Percentiles rank a stretch among this genome's conserved stretches.
These are phyloP conservation scores for Diaporthe humulicola DNA, from an alignment of 2,329 filamentous ascomycete genomes.

Conservation along the genomic window DNA sequence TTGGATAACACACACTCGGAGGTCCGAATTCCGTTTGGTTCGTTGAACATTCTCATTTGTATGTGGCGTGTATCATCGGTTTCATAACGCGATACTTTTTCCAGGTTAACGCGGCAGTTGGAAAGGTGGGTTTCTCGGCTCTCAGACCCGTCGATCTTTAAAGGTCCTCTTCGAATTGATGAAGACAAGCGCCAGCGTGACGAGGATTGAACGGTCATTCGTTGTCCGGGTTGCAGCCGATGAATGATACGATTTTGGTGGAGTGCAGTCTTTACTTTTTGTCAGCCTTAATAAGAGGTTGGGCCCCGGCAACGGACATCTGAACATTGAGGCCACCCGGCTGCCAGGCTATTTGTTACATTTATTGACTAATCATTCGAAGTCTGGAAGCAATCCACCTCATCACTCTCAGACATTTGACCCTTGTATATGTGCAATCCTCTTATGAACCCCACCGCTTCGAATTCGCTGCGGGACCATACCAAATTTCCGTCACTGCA, in stretches of 20 bases:
- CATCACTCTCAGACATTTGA: not conserved
- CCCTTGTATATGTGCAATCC: not conserved
- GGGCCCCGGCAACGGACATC: not conserved
- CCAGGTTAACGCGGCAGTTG: constrained; percentile 4
- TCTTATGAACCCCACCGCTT: not conserved
- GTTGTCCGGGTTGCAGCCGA: not conserved
- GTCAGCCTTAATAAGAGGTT: not conserved
- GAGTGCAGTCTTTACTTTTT: not conserved
- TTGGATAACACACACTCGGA: not conserved
- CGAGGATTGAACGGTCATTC: not conserved
- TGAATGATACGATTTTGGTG: not conserved
- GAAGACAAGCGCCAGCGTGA: not conserved
- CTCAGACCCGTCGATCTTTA: not conserved
- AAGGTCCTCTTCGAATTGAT: not conserved
- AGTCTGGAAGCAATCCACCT: not conserved
- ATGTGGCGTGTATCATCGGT: constrained; percentile 10
- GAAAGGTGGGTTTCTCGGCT: not conserved
- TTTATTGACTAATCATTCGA: not conserved
- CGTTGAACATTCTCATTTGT: not conserved
- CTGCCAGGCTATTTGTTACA: not conserved
- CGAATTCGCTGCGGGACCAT: not conserved
- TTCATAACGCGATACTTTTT: not conserved
- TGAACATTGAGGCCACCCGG: not conserved
- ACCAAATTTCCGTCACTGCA: not conserved
- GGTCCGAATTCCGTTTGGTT: not conserved